Evolutionary conservation across 1,284 basidiomycete genomes (phyloP), one percentile per base, ranked within the genome.

Genomic region (Athelia sp.): DNA sequence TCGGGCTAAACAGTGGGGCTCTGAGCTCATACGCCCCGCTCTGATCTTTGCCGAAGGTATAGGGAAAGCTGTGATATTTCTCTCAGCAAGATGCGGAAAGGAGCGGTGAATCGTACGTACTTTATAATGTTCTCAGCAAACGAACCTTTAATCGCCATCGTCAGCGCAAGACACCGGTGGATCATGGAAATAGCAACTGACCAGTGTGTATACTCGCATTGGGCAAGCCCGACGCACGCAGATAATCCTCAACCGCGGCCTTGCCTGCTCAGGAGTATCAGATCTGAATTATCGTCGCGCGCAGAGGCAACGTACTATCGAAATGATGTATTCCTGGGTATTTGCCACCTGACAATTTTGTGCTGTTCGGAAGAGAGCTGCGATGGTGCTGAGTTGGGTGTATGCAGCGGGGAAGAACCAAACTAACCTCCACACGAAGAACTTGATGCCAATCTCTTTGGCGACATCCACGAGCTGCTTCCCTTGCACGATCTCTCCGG

Each of bases 381-480:
- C 22, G 36, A 38, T 13, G 18, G 35, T 10, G 29, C 26, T 49
- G 14, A 44, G 22, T 11, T 3, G 24, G 17, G 31, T 45, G 9
- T 13, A 17, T 3, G 32, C 22, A 21, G 18, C 0, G 2, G 13
- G 10, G 23, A 19, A 10, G n/a, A n/a, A 10, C 3, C 13, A 43
- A 47, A 55, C 44, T 8, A 9, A 57, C 66, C 62, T 66, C 58
- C 59, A 68, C 36, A 66, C 45, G n/a, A 66, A 57, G 48, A 62
- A 62, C 52, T 68, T 63, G 47, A 66, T 51, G 4, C 51, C 52
- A 15, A 38, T 53, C 42, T 52, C 54, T 34, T 55, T 54, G 8
- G 66, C 62, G 3, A 69, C 72, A 45, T 75, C 69, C n/a, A 70
- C 60, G 23, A 74, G 50, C 46, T 67, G 66, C 56, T 62, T 67